phyloP scores from a whole-genome alignment of 2,329 filamentous ascomycete genomes.

The Claviceps maximensis region DNA sequence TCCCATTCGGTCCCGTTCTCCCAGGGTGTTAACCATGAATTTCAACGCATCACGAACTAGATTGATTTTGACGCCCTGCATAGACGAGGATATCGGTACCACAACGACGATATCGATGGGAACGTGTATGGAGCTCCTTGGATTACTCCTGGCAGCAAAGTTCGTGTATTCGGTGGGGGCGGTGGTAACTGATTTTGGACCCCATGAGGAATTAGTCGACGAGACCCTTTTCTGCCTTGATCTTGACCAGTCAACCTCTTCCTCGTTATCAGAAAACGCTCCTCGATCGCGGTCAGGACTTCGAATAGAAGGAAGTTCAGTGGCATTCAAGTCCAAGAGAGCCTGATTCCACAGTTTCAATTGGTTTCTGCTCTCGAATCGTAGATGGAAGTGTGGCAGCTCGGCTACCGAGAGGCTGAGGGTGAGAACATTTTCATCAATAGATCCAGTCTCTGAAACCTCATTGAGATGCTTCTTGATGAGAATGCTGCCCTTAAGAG shows the following conservation, averaged over 20 bases:
- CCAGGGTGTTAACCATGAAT: slow-evolving; percentile 81
- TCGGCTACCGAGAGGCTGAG: slow-evolving; percentile 84
- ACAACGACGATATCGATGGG: slow-evolving; percentile 93
- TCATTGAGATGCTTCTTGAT: slow-evolving; percentile 97
- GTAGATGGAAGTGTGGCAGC: slow-evolving; percentile 84
- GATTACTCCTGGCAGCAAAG: slow-evolving; percentile 39
- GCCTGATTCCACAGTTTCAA: slow-evolving; percentile 85
- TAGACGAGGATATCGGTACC: slow-evolving; percentile 92
- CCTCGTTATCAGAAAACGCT: slow-evolving; percentile 70
- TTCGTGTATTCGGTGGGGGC: slow-evolving; percentile 86
- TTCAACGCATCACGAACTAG: slow-evolving; percentile 81
- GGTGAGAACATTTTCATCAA: slow-evolving; percentile 74
- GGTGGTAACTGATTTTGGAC: slow-evolving; percentile 70
- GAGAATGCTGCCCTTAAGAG: slow-evolving; percentile 90
- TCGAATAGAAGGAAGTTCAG: slow-evolving; percentile 49
- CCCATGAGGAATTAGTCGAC: slow-evolving; percentile 71
- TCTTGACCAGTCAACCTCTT: slow-evolving; percentile 68
- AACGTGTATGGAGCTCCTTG: slow-evolving; percentile 55
- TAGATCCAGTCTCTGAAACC: slow-evolving; percentile 55
- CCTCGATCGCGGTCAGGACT: slow-evolving; percentile 66
- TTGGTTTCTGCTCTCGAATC: slow-evolving; percentile 72
- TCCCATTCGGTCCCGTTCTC: slow-evolving; percentile 91
- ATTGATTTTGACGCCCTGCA: slow-evolving; percentile 98
- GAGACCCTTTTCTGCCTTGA: slow-evolving; percentile 56
- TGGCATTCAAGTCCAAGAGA: slow-evolving; percentile 66